Evolutionary conservation across 768 basidiomycete species (phyloP), one percentile per base, ranked within the genome.

Genomic region (Termitomyces eurrhizus): DNA sequence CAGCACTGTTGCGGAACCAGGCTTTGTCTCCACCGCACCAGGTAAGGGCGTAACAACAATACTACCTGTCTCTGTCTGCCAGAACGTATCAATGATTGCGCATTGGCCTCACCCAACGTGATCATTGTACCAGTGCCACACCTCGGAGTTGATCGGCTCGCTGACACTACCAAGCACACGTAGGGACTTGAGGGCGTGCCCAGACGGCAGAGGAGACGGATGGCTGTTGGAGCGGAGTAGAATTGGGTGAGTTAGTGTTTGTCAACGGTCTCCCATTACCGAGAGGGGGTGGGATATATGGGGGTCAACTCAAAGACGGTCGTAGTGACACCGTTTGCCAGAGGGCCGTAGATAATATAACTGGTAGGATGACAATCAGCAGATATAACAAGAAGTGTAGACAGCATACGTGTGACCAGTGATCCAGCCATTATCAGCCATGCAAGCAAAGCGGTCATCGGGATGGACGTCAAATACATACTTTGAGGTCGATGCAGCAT

Each of bases 91-190:
- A n/a, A n/a, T 94, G 65, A 98, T 87, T 7, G 96, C 93, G 70
- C 93, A 95, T 73, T 98, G 83, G 65, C 75, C 80, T 68, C 84
- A 83, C 11, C 96, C 97, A 57, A 97, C 95, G 69, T 93, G 85
- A 69, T 97, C 94, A 73, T 96, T 94, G 76, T 95, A 97, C 96
- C 96, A 98, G 68, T 95, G 85, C 96, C 97, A 98, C 11, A 96
- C 96, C 73, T 98, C 96, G 32, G 95, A 95, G 75, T 98, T 98
- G 80, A 99, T 98, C 1, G 97, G 97, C 77, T 99, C 97, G 58
- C 96, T 96, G 50, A 98, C 97, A 61, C 82, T 88, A 26, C 97
- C 96, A 42, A n/a, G n/a, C n/a, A n/a, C n/a, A n/a, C n/a, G n/a
- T n/a, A n/a, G n/a, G n/a, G n/a, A n/a, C n/a, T n/a, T 98, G 78